phyloP scores from a whole-genome alignment of 106 monocot species.

The Hemerocallis citrina region DNA sequence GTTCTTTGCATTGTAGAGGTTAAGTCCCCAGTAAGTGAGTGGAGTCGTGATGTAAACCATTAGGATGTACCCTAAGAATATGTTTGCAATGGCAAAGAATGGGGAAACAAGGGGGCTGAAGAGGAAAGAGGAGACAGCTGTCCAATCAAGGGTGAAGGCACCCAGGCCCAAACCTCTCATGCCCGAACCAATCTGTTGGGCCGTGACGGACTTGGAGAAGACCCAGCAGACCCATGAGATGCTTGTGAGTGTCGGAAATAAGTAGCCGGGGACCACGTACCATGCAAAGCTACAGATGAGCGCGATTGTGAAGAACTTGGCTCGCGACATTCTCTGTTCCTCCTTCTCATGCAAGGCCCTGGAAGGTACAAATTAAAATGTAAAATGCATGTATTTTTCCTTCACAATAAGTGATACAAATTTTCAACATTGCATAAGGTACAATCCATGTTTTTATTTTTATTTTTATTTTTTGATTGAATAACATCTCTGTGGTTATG shows the following conservation, averaged over 20 bases:
- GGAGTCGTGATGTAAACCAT: constrained; percentile 53
- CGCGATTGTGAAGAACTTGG: constrained; percentile 77
- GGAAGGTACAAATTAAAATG: background rate
- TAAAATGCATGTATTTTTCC: no score
- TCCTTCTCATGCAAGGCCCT: constrained; percentile 93
- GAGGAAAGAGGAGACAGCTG: constrained; percentile 63
- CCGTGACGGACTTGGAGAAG: constrained; percentile 77
- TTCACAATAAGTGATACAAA: no score
- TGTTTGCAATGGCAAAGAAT: constrained; percentile 77
- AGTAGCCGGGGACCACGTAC: constrained; percentile 69
- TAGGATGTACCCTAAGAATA: constrained; percentile 47
- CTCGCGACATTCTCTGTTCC: constrained; percentile 44
- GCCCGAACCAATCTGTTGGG: constrained; percentile 83
- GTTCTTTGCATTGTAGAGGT: constrained; percentile 58
- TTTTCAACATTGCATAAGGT: no score
- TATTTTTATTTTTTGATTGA: no score
- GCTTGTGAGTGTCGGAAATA: constrained; percentile 72
- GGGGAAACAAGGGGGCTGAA: constrained; percentile 73
- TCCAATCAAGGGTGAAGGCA: constrained; percentile 79
- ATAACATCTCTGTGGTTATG: no score
- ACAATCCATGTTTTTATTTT: no score
- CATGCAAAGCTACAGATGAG: constrained; percentile 66
- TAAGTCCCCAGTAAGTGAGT: constrained; percentile 54
- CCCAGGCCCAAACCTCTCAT: constrained; percentile 61
- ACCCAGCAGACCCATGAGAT: constrained; percentile 78